phyloP scores from a whole-genome alignment of 2,329 filamentous ascomycete genomes.

The Thelonectria discophora region DNA sequence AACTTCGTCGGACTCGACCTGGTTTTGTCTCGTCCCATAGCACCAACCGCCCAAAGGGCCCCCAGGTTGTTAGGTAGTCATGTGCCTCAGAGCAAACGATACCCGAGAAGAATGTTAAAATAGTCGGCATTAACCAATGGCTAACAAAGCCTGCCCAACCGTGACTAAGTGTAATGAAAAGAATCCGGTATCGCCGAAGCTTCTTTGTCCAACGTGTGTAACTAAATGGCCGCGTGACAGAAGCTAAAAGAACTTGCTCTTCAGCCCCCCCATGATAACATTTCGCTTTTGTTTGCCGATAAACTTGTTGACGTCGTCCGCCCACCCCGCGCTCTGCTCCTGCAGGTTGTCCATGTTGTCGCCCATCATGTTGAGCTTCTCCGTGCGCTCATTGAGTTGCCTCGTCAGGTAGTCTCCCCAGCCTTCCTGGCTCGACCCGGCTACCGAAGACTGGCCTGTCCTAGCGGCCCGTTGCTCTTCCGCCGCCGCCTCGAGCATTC shows the following conservation, averaged over 20 bases:
- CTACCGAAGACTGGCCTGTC: constrained; percentile 43
- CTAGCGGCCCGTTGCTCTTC: constrained; percentile 73
- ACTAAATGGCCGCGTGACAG: not conserved
- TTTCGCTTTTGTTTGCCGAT: constrained; percentile 88
- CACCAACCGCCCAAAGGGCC: too few relatives aligned
- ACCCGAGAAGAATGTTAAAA: too few relatives aligned
- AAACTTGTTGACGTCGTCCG: constrained; percentile 87
- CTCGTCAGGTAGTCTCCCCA: constrained; percentile 85
- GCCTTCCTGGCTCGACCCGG: constrained; percentile 61
- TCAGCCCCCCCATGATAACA: constrained; percentile 75
- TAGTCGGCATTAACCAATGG: too few relatives aligned
- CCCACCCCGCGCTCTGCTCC: constrained; percentile 82
- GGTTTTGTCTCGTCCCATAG: too few relatives aligned
- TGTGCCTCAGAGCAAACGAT: too few relatives aligned
- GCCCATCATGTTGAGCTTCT: constrained; percentile 82
- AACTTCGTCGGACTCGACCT: too few relatives aligned
- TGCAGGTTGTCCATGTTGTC: constrained; percentile 87
- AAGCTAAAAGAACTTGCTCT: constrained; percentile 63
- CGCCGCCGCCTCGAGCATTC: constrained; percentile 82
- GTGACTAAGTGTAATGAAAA: not conserved
- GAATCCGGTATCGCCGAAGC: not conserved
- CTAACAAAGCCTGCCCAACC: too few relatives aligned
- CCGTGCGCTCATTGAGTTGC: constrained; percentile 89
- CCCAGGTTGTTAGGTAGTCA: too few relatives aligned
- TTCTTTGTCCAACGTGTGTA: not conserved